Evolutionary conservation across 371 early-diverging fungal genomes (phyloP).

Genomic region (Haplosporangium sp.): DNA sequence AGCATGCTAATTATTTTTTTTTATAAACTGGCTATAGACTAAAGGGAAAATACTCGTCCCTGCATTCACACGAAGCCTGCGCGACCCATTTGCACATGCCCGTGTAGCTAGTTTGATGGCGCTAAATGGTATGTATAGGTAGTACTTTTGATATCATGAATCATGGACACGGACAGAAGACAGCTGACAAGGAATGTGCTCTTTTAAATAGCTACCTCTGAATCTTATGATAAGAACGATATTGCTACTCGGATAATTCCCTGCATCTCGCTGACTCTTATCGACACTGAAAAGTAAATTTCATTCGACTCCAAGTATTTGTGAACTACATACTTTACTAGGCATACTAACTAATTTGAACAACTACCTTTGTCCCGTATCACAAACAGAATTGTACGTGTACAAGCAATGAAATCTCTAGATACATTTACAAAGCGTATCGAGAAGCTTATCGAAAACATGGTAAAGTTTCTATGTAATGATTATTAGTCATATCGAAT

Average conservation of each 20-base stretch:
- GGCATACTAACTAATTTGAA: background rate
- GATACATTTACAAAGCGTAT: slow-evolving; percentile 71
- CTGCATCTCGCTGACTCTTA: slow-evolving; percentile 72
- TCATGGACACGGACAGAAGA: background rate
- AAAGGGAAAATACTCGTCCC: slow-evolving; percentile 82
- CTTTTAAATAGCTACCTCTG: slow-evolving; percentile 70
- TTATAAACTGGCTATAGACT: slow-evolving; percentile 57
- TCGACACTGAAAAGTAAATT: slow-evolving; percentile 89
- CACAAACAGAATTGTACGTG: slow-evolving; percentile 75
- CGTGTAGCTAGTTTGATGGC: slow-evolving; percentile 92
- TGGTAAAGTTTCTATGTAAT: slow-evolving; percentile 61
- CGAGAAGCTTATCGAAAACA: slow-evolving; percentile 74
- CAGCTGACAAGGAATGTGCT: background rate
- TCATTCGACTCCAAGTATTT: too few relatives aligned
- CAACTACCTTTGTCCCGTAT: background rate
- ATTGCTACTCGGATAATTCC: slow-evolving; percentile 83
- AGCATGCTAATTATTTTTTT: background rate
- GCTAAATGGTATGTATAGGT: slow-evolving; percentile 64
- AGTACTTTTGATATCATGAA: background rate
- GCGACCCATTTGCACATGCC: slow-evolving; percentile 95
- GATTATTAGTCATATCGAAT: background rate
- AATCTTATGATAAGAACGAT: slow-evolving; percentile 80
- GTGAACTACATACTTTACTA: background rate
- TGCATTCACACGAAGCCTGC: slow-evolving; percentile 83
- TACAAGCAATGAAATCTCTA: slow-evolving; percentile 83